A percentile compares a stretch with the other conserved stretches of the same genome.
Evolutionary conservation across 2,329 filamentous ascomycete species (phyloP).

Genomic region (Purpureocillium takamizusanense): DNA sequence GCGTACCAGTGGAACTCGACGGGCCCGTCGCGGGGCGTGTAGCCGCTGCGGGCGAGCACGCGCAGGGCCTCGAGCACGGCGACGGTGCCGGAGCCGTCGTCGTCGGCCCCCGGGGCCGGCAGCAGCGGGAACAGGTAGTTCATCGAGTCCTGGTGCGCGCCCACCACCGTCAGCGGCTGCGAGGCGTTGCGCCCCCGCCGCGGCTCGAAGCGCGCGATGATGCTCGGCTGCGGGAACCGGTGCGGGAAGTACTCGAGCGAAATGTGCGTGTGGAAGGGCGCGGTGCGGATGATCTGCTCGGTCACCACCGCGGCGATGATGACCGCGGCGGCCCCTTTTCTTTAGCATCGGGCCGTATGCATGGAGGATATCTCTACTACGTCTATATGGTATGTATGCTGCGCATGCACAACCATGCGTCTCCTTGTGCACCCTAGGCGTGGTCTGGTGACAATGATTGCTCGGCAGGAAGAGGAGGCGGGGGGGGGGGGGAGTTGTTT

Average conservation of each 20-base stretch:
- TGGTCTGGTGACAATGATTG: too few species aligned
- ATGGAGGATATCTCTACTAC: too few species aligned
- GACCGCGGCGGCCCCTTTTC: too few species aligned
- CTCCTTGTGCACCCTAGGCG: too few species aligned
- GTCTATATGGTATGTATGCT: too few species aligned
- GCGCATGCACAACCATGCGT: too few species aligned
- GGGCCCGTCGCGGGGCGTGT: slow-evolving; percentile 24
- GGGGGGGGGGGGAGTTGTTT: neutral
- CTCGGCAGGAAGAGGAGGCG: too few species aligned
- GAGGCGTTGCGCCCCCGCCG: slow-evolving; percentile 22
- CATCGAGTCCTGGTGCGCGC: slow-evolving; percentile 66
- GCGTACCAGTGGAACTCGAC: slow-evolving; percentile 75
- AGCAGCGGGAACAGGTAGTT: slow-evolving; percentile 63
- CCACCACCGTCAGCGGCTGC: slow-evolving; percentile 41
- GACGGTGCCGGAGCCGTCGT: slow-evolving; percentile 64
- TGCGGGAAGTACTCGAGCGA: slow-evolving; percentile 47
- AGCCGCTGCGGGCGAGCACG: slow-evolving; percentile 44
- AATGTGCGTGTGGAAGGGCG: slow-evolving; percentile 26
- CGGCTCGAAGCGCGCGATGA: slow-evolving; percentile 57
- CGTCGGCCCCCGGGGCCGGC: slow-evolving; percentile 63
- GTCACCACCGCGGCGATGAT: neutral
- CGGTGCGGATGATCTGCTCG: slow-evolving; percentile 21
- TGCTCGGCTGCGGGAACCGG: slow-evolving; percentile 50
- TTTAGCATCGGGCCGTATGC: too few species aligned
- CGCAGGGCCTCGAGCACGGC: slow-evolving; percentile 66